Evolutionary conservation across 495 filamentous ascomycete species (phyloP), one percentile per base, ranked within the genome.

Genomic region (Acidiella bohemica): DNA sequence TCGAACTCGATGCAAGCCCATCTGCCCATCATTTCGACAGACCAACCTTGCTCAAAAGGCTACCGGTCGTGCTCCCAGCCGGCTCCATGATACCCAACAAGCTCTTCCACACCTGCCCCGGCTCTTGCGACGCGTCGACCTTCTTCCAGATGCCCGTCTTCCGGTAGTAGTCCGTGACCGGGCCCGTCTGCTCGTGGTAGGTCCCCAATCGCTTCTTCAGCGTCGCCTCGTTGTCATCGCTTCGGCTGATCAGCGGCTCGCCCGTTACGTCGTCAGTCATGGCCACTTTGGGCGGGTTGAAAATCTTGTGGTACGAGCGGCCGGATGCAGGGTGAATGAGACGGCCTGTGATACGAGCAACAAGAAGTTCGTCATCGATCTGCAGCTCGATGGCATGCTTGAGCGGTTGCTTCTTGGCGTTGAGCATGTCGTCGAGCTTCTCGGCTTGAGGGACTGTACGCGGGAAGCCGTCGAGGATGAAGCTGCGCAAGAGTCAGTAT

Each of bases 381-480:
- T 96, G 78, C 46, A 99, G 76, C 68, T 99, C 90, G 39, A 96
- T 65, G 45, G 86, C 92, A 64, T 95, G 86, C 60, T 93, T 77
- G 44, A 96, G 76, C 55, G 77, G 78, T 62, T 88, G 76, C 47
- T 75, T 60, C 51, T 80, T 76, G 36, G 59, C 67, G 12, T 52
- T 41, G 45, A 97, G 78, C 90, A 97, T 97, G 42, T 72, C 71
- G 65, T 97, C 90, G 55, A 97, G 77, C 50, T 85, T 78, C 62
- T 93, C 80, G 32, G 90, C 90, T 65, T 97, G 90, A 27, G 84
- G 75, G 40, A 96, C 86, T 13, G 90, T 97, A 47, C 90, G 80
- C 20, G 90, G 90, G 73, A 97, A 97, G 50, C 90, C 90, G 59
- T 97, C 90, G 57, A 97, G 80, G 54, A 97, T 97, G 71, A 97